Percentiles rank a stretch among this genome's conserved stretches.
Conservation (phyloP, 495 filamentous ascomycete species). For the Aspergillus leporis region DNA sequence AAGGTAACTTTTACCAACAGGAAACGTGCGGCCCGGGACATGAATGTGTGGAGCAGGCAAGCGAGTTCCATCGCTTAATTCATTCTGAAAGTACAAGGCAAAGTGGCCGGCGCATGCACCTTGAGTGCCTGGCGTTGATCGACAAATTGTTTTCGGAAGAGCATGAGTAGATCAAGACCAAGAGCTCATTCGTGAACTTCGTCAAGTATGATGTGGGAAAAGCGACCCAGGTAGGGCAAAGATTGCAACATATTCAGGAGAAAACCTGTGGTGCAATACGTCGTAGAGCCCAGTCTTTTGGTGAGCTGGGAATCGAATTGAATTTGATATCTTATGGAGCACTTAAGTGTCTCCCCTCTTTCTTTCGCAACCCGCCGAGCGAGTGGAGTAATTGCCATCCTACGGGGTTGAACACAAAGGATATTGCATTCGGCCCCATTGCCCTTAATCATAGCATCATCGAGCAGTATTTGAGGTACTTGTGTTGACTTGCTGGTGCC, state of each 20-base stretch:
- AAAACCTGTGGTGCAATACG: slow-evolving; percentile 60
- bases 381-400: slow-evolving; percentile 57
- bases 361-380: slow-evolving; percentile 56
- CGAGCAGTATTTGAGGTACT: slow-evolving; percentile 59
- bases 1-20: slow-evolving; percentile 54
- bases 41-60: slow-evolving; percentile 50
- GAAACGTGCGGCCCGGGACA: slow-evolving; percentile 57
- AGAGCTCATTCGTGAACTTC: slow-evolving; percentile 63
- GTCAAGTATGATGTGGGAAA: slow-evolving; percentile 59
- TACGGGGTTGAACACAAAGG: slow-evolving; percentile 58
- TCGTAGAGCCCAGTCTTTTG: slow-evolving; percentile 42
- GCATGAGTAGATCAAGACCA: slow-evolving; percentile 55
- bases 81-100: slow-evolving; percentile 51
- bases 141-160: slow-evolving; percentile 51
- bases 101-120: slow-evolving; percentile 51
- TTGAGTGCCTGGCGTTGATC: slow-evolving; percentile 33
- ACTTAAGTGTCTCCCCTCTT: slow-evolving; percentile 47
- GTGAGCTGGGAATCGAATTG: slow-evolving; percentile 45
- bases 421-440: slow-evolving; percentile 24
- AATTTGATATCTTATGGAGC: slow-evolving; percentile 55
- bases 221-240: slow-evolving; percentile 36
- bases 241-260: slow-evolving; percentile 50
- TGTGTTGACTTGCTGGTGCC: slow-evolving; percentile 65
- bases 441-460: slow-evolving; percentile 42
- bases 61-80: slow-evolving; percentile 24